A percentile compares a stretch with the other conserved stretches of the same genome.
These are phyloP conservation scores for Immersiella caudata DNA, from an alignment of 495 filamentous ascomycete species.

Conservation along the genomic window DNA sequence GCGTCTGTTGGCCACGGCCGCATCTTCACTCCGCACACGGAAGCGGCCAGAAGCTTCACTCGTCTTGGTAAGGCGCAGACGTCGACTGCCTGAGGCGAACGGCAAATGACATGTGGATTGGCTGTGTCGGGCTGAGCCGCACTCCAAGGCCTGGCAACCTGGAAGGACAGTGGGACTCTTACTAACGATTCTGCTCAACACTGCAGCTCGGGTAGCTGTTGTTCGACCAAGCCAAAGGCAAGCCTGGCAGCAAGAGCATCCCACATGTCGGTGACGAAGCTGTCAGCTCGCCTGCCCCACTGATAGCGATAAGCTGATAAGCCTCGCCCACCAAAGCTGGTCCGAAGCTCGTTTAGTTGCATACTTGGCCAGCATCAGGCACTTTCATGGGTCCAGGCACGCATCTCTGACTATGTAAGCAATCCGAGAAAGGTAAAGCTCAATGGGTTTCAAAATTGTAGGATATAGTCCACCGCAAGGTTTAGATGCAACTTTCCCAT, in stretches of 20 bases:
- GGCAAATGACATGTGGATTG: conserved; percentile 8
- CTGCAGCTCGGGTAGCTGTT: not conserved
- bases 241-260: conserved; percentile 2
- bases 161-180: not conserved
- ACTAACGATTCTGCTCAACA: not conserved
- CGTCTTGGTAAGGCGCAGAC: conserved; percentile 3
- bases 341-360: not conserved
- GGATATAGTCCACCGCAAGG: no score
- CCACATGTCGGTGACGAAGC: conserved; percentile 1
- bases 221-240: not conserved
- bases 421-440: no score
- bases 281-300: conserved; percentile 19
- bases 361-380: not conserved
- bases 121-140: conserved; percentile 3
- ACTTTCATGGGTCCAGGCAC: no score
- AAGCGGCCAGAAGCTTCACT: conserved; percentile 19
- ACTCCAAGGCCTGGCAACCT: not conserved
- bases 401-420: no score
- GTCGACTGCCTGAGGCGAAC: conserved; percentile 11
- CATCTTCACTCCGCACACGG: conserved; percentile 1
- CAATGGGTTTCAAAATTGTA: no score
- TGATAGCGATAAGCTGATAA: conserved; percentile 20
- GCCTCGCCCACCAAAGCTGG: not conserved
- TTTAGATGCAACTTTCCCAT: no score
- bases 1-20: not conserved